These are phyloP conservation scores for Aspergillus bertholletiae DNA, from an alignment of 495 filamentous ascomycete species.

Conservation along the genomic window DNA sequence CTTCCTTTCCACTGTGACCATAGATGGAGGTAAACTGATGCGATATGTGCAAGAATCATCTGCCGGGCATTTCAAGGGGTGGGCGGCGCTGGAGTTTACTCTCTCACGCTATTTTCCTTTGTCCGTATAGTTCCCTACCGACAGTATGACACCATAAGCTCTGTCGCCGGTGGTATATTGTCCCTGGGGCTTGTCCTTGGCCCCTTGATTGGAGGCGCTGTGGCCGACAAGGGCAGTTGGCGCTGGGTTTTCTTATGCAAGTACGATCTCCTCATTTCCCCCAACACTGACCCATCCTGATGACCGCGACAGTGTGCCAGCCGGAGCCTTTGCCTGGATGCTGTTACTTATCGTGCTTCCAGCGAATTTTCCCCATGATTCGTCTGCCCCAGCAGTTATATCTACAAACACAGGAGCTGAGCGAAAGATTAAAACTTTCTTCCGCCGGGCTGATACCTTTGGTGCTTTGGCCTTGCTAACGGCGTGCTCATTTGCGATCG, in stretches of 20 bases:
- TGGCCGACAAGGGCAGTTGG: constrained; percentile 36
- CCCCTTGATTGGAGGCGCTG: constrained; percentile 41
- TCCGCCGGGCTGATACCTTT: not conserved
- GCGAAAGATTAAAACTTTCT: not conserved
- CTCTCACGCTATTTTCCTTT: constrained; percentile 49
- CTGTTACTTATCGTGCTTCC: not conserved
- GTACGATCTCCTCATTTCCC: constrained; percentile 4
- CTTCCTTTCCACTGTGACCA: constrained; percentile 8
- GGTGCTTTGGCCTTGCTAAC: constrained; percentile 5
- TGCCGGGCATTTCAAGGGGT: constrained; percentile 53
- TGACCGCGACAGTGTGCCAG: constrained; percentile 1
- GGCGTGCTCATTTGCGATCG: constrained; percentile 38
- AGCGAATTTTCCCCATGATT: not conserved
- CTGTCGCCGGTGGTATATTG: constrained; percentile 8
- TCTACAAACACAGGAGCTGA: not conserved
- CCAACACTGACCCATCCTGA: not conserved
- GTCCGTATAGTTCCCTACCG: constrained; percentile 44
- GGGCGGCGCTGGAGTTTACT: constrained; percentile 49
- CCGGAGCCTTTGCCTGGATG: constrained; percentile 4
- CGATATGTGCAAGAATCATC: constrained; percentile 49
- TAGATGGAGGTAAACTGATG: not conserved
- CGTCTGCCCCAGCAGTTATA: not conserved
- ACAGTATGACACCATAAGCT: constrained; percentile 10
- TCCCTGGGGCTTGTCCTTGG: constrained; percentile 31
- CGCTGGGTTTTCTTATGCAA: constrained; percentile 44